Evolutionary conservation across 164 flowering plant genomes (phyloP), one percentile per base, ranked within the genome.

Genomic region (Aristolochia fimbriata): DNA sequence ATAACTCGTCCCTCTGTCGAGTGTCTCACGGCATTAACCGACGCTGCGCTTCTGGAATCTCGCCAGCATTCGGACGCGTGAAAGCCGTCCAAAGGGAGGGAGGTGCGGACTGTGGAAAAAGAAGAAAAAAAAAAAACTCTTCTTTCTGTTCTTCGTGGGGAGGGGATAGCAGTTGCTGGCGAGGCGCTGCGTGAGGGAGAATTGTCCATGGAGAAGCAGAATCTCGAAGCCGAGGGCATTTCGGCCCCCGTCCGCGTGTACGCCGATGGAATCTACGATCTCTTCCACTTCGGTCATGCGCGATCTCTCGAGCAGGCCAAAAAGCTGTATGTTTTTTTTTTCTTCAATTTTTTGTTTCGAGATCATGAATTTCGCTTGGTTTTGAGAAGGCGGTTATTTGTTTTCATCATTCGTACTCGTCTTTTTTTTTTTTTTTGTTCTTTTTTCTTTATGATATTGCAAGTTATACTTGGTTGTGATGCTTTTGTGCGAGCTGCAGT

Each of bases 271-370:
- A 67, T 67, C 73, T 90, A 90, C 79, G 95, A 90, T 79, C 95
- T 90, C 77, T 91, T 91, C 81, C 97, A 91, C 70, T 91, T 83
- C 65, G 97, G 97, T 67, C 97, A 91, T 61, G 97, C 97, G 49
- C 82, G 96, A 55, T 79, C 96, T 66, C 93, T 91, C 62, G 97
- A 91, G 54, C 97, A 91, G 77, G 97, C 97, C 67, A 91, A 91
- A 64, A 84, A 81, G 75, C 58, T 68, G 96, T 87, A 51, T n/a
- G 8, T 46, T 22, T 45, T 22, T 25, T 51, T 14, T 19, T 22
- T 60, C 37, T 15, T 27, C 22, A 41, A 20, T 11, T 16, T 45
- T 58, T 22, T 58, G 16, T 14, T 13, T n/a, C n/a, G 11, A n/a
- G 8, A 17, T 37, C 43, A 1, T 20, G 43, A 37, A n/a, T 58